Percentiles rank a stretch among this genome's conserved stretches.
These are phyloP conservation scores for Salvia miltiorrhiza DNA, from an alignment of 257 asterid species.

Conservation along the genomic window DNA sequence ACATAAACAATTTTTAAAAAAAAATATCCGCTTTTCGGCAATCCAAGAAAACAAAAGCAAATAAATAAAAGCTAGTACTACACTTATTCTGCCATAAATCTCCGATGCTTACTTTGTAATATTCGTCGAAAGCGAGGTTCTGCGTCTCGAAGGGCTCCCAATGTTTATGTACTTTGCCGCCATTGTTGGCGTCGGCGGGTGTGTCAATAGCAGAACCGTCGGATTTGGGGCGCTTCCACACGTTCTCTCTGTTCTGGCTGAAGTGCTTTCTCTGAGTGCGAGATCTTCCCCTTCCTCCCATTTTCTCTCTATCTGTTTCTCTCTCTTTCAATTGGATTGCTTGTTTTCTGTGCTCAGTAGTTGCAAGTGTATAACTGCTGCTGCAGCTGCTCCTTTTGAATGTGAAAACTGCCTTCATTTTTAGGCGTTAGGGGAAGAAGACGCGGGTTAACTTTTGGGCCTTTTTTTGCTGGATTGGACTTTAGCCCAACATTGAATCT, in stretches of 20 bases:
- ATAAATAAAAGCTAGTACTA: background rate
- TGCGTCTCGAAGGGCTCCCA: constrained; percentile 80
- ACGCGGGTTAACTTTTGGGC: constrained; percentile 25
- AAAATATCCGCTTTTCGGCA: background rate
- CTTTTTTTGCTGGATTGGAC: background rate
- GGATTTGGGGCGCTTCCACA: constrained; percentile 76
- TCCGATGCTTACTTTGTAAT: constrained; percentile 60
- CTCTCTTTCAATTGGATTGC: background rate
- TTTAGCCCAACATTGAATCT: background rate
- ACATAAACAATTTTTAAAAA: too few species aligned
- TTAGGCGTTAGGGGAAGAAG: background rate
- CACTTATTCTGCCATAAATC: background rate
- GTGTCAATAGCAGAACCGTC: constrained; percentile 39
- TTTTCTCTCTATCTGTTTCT: constrained; percentile 4
- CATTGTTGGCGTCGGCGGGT: constrained; percentile 24
- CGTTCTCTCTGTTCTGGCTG: constrained; percentile 72
- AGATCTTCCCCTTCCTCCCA: constrained; percentile 88
- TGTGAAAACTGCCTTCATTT: constrained; percentile 4
- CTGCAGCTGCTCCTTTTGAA: constrained; percentile 19
- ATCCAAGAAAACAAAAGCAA: background rate
- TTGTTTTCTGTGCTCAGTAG: background rate
- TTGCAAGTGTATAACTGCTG: constrained; percentile 2
- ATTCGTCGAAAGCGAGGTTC: constrained; percentile 75
- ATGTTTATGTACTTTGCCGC: constrained; percentile 12
- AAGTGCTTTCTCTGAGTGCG: constrained; percentile 97